Base-by-base conservation (phyloP, 345 rosid genomes). In the Gynandropsis gynandra region DNA sequence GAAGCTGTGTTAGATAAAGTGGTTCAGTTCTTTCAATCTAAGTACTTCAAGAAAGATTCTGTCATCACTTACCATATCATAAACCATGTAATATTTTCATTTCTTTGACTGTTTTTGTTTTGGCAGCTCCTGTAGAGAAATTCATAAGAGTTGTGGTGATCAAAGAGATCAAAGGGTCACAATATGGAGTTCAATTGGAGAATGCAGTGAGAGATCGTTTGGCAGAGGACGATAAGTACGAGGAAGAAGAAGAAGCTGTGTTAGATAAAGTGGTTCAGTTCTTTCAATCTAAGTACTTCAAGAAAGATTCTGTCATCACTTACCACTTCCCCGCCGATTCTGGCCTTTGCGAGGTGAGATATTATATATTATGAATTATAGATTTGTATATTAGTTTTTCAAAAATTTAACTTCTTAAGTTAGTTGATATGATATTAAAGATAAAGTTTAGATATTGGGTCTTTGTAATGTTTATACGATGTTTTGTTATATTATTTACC, bases 121-220 rank as follows among this genome's bases (percentile, higher is more conserved):
- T 65, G 39, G 59, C 77, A 81, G 96, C 72, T 33, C 87, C 92
- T 3, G 73, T 73, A 56, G 95, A 82, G 64, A 80, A 87, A 42
- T 55, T 82, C 10, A 10, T 90, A 32, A 80, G 96, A 56, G 78
- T 90, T 12, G 96, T 90, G 61, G 81, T 80, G 60, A 90, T 90
- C 7, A 90, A 90, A 65, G 98, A 90, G 68, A 83, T 90, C 27
- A 90, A 90, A 40, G 98, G 98, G 16, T 72, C 98, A 14, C 98
- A 90, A 48, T 90, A 90, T 29, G 98, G 96, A 17, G 94, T 80
- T 16, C 95, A 83, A 53, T 67, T 90, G 20, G 98, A 90, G 68
- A 76, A 77, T 52, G 21, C 78, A 0, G 96, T 90, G 59, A 87
- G 95, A 64, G 98, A 90, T 62, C 66, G 92, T 64, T 71, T 90